Evolutionary conservation across 2,329 filamentous ascomycete genomes (phyloP), one percentile per base, ranked within the genome.

Genomic region (Beauveria asiatica): DNA sequence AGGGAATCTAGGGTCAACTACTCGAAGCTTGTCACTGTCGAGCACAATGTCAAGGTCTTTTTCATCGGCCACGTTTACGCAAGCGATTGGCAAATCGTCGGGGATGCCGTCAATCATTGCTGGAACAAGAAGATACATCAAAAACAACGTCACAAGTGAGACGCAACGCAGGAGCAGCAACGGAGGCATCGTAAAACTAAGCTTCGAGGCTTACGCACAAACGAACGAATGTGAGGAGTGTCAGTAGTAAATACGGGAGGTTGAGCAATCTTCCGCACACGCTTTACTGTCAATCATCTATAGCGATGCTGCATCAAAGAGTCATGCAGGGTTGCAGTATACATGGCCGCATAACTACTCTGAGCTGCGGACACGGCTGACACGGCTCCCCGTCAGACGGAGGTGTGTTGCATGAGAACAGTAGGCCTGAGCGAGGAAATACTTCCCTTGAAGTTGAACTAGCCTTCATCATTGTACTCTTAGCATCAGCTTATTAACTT

Each of bases 31-130:
- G 74, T 77, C 30, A 82, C 80, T 3, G 73, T 85, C 27, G 80
- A 84, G 67, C 82, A 84, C 70, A 85, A 85, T 65, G 72, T 79
- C 64, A 77, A 74, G 50, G 80, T 84, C n/a, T 75, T 79, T 64
- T 83, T 84, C 65, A 79, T 85, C 56, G 82, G 82, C n/a, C 66
- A 69, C 5, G 73, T 84, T 17, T 59, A 66, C 3, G 59, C 64
- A 1, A 65, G 72, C 0, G 74, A 81, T 65, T 76, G 75, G 63
- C 66, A 76, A 0, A 70, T 70, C 9, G 75, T 83, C 33, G 65
- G 65, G 8, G 67, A 74, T 3, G 79, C 80, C 4, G 77, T 83
- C 58, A 75, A 82, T 63, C 64, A 68, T 44, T 81, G 79, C 68
- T 83, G 80, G 79, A 67, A 69, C 44, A 72, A 74, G 19, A 81